These are phyloP conservation scores for Ballota nigra DNA, from an alignment of 257 asterid species.

Conservation along the genomic window DNA sequence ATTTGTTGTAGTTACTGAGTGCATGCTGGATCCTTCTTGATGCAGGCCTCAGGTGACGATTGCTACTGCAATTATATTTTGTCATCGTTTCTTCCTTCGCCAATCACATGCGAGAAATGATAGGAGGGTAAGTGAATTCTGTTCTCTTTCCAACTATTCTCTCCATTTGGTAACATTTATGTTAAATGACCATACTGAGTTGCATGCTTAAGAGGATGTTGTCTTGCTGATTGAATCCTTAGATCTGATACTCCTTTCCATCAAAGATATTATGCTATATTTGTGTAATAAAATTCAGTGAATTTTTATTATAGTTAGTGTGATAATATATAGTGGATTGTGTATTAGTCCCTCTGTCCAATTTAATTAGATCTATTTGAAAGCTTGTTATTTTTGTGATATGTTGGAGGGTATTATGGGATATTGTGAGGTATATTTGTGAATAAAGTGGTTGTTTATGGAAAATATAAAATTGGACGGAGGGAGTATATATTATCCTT, in stretches of 20 bases:
- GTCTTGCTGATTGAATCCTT: not conserved
- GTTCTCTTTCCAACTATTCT: not conserved
- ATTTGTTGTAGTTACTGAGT: slow-evolving; percentile 11
- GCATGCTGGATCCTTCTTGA: slow-evolving; percentile 27
- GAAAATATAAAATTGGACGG: too few species aligned
- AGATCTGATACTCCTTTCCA: not conserved
- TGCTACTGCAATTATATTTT: slow-evolving; percentile 93
- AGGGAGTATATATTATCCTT: too few species aligned
- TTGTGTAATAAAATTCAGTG: not conserved
- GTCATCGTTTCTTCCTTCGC: slow-evolving; percentile 93
- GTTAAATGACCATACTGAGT: not conserved
- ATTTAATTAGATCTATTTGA: too few species aligned
- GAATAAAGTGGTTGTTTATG: too few species aligned
- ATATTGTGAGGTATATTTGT: too few species aligned
- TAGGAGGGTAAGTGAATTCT: slow-evolving; percentile 62
- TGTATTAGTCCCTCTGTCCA: too few species aligned
- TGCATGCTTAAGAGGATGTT: not conserved
- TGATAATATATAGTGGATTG: not conserved
- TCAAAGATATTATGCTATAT: not conserved
- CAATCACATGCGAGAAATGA: slow-evolving; percentile 89
- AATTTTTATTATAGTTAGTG: not conserved
- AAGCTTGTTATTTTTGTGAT: too few species aligned
- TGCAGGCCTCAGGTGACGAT: slow-evolving; percentile 99
- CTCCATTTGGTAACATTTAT: not conserved
- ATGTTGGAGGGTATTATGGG: too few species aligned